These are phyloP conservation scores for Kwoniella shivajii DNA, from an alignment of 1,284 basidiomycete species.

Conservation along the genomic window DNA sequence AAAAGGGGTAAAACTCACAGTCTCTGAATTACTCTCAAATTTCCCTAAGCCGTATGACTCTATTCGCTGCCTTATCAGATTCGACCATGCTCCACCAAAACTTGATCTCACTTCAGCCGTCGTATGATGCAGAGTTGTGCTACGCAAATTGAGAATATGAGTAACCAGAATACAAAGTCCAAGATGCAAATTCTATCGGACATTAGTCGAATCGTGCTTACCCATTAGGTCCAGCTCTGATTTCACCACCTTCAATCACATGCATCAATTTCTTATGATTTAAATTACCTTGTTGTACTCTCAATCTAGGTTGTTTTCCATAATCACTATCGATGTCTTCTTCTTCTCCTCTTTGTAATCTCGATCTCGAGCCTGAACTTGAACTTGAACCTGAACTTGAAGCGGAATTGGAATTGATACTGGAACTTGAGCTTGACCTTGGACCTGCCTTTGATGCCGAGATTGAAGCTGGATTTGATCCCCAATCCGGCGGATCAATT, in stretches of 20 bases:
- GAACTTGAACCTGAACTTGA: background rate
- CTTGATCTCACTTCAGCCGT: slow-evolving; percentile 51
- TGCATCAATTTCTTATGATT: slow-evolving; percentile 55
- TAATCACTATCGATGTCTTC: slow-evolving; percentile 16
- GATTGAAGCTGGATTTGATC: background rate
- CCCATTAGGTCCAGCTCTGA: slow-evolving; percentile 44
- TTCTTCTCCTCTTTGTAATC: background rate
- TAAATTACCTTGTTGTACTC: slow-evolving; percentile 47
- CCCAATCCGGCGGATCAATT: slow-evolving; percentile 58
- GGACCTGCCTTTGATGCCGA: background rate
- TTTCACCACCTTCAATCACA: slow-evolving; percentile 49
- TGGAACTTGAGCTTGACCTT: background rate
- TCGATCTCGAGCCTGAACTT: background rate
- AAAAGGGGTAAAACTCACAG: slow-evolving; percentile 34
- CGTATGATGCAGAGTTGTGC: slow-evolving; percentile 48
- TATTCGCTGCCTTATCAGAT: slow-evolving; percentile 47
- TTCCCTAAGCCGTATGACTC: slow-evolving; percentile 51
- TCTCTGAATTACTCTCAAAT: slow-evolving; percentile 51
- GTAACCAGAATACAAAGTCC: too few relatives aligned
- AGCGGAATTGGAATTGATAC: background rate
- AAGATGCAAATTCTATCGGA: too few relatives aligned
- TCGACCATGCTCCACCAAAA: slow-evolving; percentile 50
- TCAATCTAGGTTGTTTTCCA: slow-evolving; percentile 38
- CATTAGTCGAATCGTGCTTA: slow-evolving; percentile 23
- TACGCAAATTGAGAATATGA: too few relatives aligned